These are phyloP conservation scores for Phytophthora hybrid DNA, from an alignment of 352 stramenopile genomes.

Conservation along the genomic window DNA sequence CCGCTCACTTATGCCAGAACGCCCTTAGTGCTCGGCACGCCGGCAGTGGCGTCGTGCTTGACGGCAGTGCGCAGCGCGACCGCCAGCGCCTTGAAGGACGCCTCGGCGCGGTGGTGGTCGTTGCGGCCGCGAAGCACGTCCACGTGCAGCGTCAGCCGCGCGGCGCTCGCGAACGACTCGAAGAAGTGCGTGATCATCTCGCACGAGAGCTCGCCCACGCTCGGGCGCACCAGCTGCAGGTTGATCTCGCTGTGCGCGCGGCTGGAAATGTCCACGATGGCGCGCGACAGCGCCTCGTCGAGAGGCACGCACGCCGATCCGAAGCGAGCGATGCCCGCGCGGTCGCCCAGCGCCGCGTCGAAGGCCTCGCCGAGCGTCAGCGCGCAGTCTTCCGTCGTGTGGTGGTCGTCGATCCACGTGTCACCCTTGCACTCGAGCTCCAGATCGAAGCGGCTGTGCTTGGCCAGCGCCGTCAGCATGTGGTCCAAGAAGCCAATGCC, in stretches of 20 bases:
- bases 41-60: conserved; percentile 77
- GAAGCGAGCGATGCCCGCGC: conserved; percentile 90
- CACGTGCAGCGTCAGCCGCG: conserved; percentile 93
- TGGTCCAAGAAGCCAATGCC: conserved; percentile 94
- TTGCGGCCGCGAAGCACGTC: conserved; percentile 92
- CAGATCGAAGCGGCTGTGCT: conserved; percentile 93
- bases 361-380: conserved; percentile 95
- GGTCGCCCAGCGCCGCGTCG: conserved; percentile 90
- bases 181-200: conserved; percentile 98
- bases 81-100: conserved; percentile 93
- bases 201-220: conserved; percentile 87
- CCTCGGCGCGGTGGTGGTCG: conserved; percentile 93
- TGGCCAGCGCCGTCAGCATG: conserved; percentile 90
- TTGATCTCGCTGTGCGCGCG: conserved; percentile 92
- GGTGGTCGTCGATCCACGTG: conserved; percentile 97
- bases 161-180: conserved; percentile 93
- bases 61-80: conserved; percentile 88
- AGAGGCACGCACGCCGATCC: conserved; percentile 90
- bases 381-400: conserved; percentile 96
- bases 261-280: conserved; percentile 96
- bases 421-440: conserved; percentile 93
- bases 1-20: conserved; percentile 71
- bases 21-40: conserved; percentile 93
- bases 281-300: conserved; percentile 91
- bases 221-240: conserved; percentile 87